Conservation (phyloP, 2,329 filamentous ascomycete species). For the Beauveria sp. region DNA sequence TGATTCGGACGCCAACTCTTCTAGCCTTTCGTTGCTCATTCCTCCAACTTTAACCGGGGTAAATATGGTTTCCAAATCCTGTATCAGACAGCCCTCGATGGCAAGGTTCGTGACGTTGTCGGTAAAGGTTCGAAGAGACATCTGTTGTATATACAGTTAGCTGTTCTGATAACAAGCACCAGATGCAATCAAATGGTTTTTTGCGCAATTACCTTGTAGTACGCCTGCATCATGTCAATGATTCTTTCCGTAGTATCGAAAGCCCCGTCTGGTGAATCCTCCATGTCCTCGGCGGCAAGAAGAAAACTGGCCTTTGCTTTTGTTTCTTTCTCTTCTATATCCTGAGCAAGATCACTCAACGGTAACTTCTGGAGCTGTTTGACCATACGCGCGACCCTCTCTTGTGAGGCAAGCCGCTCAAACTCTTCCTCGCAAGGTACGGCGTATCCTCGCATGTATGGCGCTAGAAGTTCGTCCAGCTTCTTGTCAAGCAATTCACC, state of each 20-base stretch:
- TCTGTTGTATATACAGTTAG: slow-evolving; percentile 15
- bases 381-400: slow-evolving; percentile 12
- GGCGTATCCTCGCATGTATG: slow-evolving; percentile 27
- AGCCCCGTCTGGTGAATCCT: slow-evolving; percentile 6
- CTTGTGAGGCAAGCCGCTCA: slow-evolving; percentile 12
- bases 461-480: slow-evolving; percentile 31
- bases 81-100: slow-evolving; percentile 40
- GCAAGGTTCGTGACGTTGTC: slow-evolving; percentile 42
- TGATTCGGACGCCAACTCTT: slow-evolving; percentile 25
- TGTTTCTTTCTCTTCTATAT: not conserved
- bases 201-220: slow-evolving; percentile 28
- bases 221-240: slow-evolving; percentile 36
- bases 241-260: slow-evolving; percentile 31
- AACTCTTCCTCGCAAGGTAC: slow-evolving; percentile 28
- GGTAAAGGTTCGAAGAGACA: slow-evolving; percentile 28
- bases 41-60: slow-evolving; percentile 27
- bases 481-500: slow-evolving; percentile 23
- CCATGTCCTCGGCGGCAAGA: slow-evolving; percentile 6
- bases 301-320: not conserved
- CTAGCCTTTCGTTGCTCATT: slow-evolving; percentile 25
- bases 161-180: not conserved
- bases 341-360: not conserved
- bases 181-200: too few species aligned
- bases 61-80: slow-evolving; percentile 32
- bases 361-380: not conserved